Base-by-base conservation (phyloP, 2,329 filamentous ascomycete genomes). In the Aureobasidium sp. region DNA sequence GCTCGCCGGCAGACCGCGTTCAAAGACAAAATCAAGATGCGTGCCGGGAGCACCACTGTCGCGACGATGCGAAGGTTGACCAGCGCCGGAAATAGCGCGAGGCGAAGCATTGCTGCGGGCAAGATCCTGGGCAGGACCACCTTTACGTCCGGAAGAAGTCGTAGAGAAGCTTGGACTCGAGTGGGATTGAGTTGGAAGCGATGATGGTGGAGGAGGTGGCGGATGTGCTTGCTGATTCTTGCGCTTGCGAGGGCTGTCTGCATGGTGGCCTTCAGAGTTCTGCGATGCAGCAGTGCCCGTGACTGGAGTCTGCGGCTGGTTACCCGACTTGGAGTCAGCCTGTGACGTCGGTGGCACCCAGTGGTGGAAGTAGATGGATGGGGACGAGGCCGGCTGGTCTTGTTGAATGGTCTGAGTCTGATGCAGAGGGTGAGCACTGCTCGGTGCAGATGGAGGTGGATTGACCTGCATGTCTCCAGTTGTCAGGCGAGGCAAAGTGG, bases 341-440 rank as follows among this genome's bases (percentile, higher is more conserved):
- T 89, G 82, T 65, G 85, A 83, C 25, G 81, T 83, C 15, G 91
- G 91, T 49, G 91, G 91, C 64, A 93, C 89, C 91, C 91, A 96
- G 72, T 96, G 90, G 71, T 96, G 90, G 73, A 96, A 96, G 74
- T 90, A 94, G 52, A 96, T 89, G 25, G 87, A 88, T 0, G 88
- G 86, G 44, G 88, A 90, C 20, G 85, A 82, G 65, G 87, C 80
- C 48, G 84, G 76, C 51, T 86, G 84, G 67, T 88, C 82, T 68
- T 86, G 84, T 63, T 82, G 81, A 49, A 79, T 75, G 8, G 78
- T 75, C 61, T 84, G 81, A 42, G 76, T 74, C 62, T 75, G 75
- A 62, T 78, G 76, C 44, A 76, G 65, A 52, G 76, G 76, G 64
- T 79, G 77, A 31, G 70, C 64, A 70, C 70, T 64, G 64, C 67